phyloP scores from a whole-genome alignment of 257 asterid genomes.

The Lycium barbarum region DNA sequence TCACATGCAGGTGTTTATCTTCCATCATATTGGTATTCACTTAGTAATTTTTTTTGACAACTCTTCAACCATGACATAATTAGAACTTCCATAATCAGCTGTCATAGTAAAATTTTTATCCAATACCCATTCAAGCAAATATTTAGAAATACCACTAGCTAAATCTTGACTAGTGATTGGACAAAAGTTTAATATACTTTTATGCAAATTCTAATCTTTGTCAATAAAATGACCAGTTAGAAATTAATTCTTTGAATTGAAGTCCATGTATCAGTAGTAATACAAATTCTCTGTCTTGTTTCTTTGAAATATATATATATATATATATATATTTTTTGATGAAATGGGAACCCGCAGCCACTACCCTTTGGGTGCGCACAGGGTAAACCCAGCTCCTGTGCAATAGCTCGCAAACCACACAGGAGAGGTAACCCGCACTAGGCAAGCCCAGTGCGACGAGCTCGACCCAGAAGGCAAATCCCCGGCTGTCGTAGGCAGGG shows the following conservation, averaged over 20 bases:
- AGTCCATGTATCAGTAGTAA: slow-evolving; percentile 29
- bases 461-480: no score
- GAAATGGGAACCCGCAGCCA: no score
- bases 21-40: background rate
- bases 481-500: no score
- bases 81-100: slow-evolving; percentile 24
- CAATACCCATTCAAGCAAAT: slow-evolving; percentile 13
- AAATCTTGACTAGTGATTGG: slow-evolving; percentile 6
- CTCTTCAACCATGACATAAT: background rate
- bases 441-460: no score
- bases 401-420: no score
- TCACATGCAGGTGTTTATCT: background rate
- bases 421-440: no score
- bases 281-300: background rate
- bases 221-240: slow-evolving; percentile 23
- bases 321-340: no score
- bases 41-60: background rate
- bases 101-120: slow-evolving; percentile 8
- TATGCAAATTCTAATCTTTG: slow-evolving; percentile 5
- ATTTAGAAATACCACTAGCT: background rate
- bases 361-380: no score
- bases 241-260: slow-evolving; percentile 22
- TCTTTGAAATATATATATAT: no score
- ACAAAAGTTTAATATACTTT: slow-evolving; percentile 1
- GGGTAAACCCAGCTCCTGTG: no score